These are phyloP conservation scores for Choricystis sp. DNA, from an alignment of 139 green algal species.

Conservation along the genomic window DNA sequence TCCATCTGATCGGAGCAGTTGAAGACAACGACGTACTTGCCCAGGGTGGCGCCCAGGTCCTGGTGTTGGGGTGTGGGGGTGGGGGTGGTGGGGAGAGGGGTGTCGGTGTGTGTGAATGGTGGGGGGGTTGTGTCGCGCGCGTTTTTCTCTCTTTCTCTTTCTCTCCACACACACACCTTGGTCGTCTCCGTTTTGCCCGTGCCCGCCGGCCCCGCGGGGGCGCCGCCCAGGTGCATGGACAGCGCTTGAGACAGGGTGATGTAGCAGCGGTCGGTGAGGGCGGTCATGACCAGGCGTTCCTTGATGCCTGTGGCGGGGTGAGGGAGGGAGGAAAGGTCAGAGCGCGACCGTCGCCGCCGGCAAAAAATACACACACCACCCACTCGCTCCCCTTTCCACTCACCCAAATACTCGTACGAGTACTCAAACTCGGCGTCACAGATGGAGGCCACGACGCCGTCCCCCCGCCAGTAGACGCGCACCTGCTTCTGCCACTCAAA, in stretches of 20 bases:
- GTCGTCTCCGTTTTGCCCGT: slow-evolving; percentile 96
- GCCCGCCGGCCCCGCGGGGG: slow-evolving; percentile 78
- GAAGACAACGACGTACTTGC: slow-evolving; percentile 96
- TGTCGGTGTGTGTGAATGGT: slow-evolving; percentile 3
- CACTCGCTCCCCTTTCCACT: no score
- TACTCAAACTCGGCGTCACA: slow-evolving; percentile 97
- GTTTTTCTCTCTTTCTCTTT: background rate
- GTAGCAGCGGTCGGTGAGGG: slow-evolving; percentile 92
- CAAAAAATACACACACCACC: slow-evolving; percentile 4
- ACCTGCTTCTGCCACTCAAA: slow-evolving; percentile 96
- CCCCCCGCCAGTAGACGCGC: slow-evolving; percentile 84
- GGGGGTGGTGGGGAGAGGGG: slow-evolving; percentile 1
- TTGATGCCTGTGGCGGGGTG: slow-evolving; percentile 49
- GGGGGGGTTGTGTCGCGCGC: slow-evolving; percentile 1
- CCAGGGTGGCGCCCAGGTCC: slow-evolving; percentile 84
- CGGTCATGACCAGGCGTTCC: slow-evolving; percentile 91
- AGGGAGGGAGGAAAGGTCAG: background rate
- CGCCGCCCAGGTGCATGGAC: slow-evolving; percentile 88
- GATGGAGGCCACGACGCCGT: slow-evolving; percentile 89
- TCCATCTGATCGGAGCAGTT: slow-evolving; percentile 97
- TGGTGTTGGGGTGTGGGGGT: no score
- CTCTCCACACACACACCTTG: no score
- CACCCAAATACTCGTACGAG: slow-evolving; percentile 78
- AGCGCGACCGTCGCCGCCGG: slow-evolving; percentile 4
- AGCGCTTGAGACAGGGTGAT: slow-evolving; percentile 86